Percentiles rank a stretch among this genome's conserved stretches.
Conservation (phyloP, 805 yeast species). For the Candida jianshihensis region DNA sequence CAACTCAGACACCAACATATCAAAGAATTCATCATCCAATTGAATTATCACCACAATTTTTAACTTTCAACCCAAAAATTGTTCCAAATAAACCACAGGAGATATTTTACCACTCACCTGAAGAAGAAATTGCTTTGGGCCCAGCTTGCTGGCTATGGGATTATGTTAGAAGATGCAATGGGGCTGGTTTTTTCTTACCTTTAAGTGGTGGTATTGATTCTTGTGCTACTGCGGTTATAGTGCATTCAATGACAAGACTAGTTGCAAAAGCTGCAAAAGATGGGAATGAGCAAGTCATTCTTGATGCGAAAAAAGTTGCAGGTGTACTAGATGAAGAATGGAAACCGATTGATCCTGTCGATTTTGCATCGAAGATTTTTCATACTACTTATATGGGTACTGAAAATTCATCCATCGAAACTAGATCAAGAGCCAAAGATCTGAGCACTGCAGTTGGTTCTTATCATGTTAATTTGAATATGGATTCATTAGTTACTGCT, state of each 20-base stretch:
- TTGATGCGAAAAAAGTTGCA: slow-evolving; percentile 66
- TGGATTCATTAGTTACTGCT: slow-evolving; percentile 77
- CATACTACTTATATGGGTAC: slow-evolving; percentile 97
- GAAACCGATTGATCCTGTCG: slow-evolving; percentile 68
- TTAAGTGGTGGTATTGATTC: slow-evolving; percentile 97
- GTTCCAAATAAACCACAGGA: slow-evolving; percentile 47
- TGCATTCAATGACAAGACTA: slow-evolving; percentile 87
- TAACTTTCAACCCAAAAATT: slow-evolving; percentile 54
- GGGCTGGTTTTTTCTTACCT: slow-evolving; percentile 90
- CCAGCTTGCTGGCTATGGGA: slow-evolving; percentile 99
- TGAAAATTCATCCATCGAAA: slow-evolving; percentile 81
- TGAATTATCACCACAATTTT: slow-evolving; percentile 55
- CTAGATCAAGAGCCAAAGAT: slow-evolving; percentile 73
- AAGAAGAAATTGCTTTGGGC: slow-evolving; percentile 94
- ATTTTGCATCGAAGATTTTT: slow-evolving; percentile 68
- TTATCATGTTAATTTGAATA: slow-evolving; percentile 85
- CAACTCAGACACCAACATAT: slow-evolving; percentile 23
- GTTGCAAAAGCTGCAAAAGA: slow-evolving; percentile 62
- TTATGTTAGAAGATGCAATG: slow-evolving; percentile 81
- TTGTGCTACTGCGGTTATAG: slow-evolving; percentile 94
- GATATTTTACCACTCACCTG: slow-evolving; percentile 69
- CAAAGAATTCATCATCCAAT: slow-evolving; percentile 55
- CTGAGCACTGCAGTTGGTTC: slow-evolving; percentile 75
- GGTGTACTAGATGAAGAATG: slow-evolving; percentile 44
- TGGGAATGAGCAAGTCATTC: slow-evolving; percentile 72